A percentile compares a stretch with the other conserved stretches of the same genome.
Evolutionary conservation across 345 rosid genomes (phyloP).

Genomic region (Populus simonii): DNA sequence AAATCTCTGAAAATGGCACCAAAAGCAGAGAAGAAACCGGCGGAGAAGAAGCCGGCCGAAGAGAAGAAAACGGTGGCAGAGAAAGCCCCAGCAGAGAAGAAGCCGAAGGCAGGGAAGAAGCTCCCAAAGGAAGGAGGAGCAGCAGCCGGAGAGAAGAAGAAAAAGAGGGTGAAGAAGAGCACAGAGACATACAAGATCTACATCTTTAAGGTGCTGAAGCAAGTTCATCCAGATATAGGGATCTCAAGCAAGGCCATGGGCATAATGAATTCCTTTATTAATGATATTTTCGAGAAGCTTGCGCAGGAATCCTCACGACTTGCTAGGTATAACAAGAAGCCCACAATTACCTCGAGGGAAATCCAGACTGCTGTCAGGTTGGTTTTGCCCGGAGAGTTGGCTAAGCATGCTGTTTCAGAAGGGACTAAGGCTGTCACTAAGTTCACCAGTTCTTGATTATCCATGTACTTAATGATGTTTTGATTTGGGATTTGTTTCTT

Average conservation of each 20-base stretch:
- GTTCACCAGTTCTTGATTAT: neutral
- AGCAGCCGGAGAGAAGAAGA: neutral
- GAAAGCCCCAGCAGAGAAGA: neutral
- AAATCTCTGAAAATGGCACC: neutral
- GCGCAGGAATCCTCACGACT: neutral
- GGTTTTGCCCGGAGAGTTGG: neutral
- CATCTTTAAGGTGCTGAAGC: neutral
- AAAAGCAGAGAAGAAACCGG: neutral
- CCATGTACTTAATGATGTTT: no score
- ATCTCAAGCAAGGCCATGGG: neutral
- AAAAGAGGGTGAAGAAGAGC: neutral
- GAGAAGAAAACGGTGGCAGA: neutral
- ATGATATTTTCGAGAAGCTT: neutral
- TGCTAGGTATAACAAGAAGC: slow-evolving; percentile 1
- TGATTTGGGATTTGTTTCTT: no score
- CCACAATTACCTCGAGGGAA: neutral
- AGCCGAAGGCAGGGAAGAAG: neutral
- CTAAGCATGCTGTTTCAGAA: neutral
- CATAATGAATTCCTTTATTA: neutral
- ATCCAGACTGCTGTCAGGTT: neutral
- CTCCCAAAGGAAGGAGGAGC: neutral
- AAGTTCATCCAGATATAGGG: neutral
- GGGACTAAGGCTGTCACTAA: neutral
- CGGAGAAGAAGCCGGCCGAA: neutral
- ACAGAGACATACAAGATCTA: neutral